Evolutionary conservation across 352 stramenopile genomes (phyloP).

Genomic region (Peronospora destructor): DNA sequence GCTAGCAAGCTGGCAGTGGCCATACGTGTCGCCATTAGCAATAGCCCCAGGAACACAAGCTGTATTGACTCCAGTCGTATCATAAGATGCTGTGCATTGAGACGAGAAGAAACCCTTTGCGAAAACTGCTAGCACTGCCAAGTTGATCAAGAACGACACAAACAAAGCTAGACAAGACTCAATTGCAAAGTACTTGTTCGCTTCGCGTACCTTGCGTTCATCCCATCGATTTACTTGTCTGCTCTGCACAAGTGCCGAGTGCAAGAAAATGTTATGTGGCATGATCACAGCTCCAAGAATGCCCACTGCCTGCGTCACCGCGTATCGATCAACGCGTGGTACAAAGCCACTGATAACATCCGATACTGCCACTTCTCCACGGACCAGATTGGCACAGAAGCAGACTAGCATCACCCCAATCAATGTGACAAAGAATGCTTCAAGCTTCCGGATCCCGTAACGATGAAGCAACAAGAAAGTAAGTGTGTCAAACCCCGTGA

Average conservation of each 20-base stretch:
- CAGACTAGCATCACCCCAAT: conserved; percentile 91
- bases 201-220: conserved; percentile 61
- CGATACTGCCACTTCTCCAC: conserved; percentile 54
- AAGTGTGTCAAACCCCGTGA: conserved; percentile 88
- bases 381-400: conserved; percentile 88
- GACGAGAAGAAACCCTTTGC: conserved; percentile 89
- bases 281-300: conserved; percentile 95
- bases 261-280: conserved; percentile 94
- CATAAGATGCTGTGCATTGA: conserved; percentile 56
- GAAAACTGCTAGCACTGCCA: conserved; percentile 89
- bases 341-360: conserved; percentile 82
- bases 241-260: conserved; percentile 87
- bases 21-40: conserved; percentile 40
- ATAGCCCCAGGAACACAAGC: conserved; percentile 60
- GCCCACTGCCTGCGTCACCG: conserved; percentile 79
- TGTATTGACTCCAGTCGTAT: conserved; percentile 46
- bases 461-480: conserved; percentile 90
- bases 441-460: conserved; percentile 90
- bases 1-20: conserved; percentile 48
- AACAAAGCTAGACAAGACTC: conserved; percentile 88
- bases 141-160: conserved; percentile 93
- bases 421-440: conserved; percentile 89
- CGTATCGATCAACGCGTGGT: conserved; percentile 63
- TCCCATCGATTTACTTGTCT: conserved; percentile 49
- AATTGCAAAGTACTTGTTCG: conserved; percentile 92